Percentiles rank a stretch among this genome's conserved stretches.
Evolutionary conservation across 2,329 filamentous ascomycete genomes (phyloP).

Genomic region (Nemania serpens): DNA sequence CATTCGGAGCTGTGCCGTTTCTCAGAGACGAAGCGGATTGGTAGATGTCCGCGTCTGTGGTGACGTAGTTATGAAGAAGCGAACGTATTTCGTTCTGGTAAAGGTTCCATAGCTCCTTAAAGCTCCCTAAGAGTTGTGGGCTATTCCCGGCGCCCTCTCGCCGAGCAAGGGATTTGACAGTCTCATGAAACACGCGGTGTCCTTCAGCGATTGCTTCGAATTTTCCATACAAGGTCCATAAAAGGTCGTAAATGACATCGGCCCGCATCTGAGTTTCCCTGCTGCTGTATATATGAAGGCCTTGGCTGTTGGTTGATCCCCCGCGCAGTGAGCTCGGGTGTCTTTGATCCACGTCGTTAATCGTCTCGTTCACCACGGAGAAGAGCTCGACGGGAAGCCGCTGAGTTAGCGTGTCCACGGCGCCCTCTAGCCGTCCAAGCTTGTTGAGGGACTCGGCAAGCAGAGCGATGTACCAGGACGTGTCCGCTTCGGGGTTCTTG

Average conservation of each 20-base stretch:
- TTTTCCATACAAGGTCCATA: slow-evolving; percentile 92
- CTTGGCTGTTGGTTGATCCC: slow-evolving; percentile 56
- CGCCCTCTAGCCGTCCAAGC: slow-evolving; percentile 81
- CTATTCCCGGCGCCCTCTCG: slow-evolving; percentile 74
- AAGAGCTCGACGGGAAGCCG: slow-evolving; percentile 93
- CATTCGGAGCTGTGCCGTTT: slow-evolving; percentile 51
- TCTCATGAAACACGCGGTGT: slow-evolving; percentile 91
- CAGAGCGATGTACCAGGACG: slow-evolving; percentile 88
- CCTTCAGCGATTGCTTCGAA: slow-evolving; percentile 97
- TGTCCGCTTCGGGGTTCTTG: slow-evolving; percentile 93
- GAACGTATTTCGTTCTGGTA: slow-evolving; percentile 98
- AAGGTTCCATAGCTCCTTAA: slow-evolving; percentile 96
- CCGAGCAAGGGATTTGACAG: slow-evolving; percentile 82
- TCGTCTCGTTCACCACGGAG: slow-evolving; percentile 90
- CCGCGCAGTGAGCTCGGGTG: slow-evolving; percentile 81
- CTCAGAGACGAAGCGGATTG: slow-evolving; percentile 62
- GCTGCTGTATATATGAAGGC: slow-evolving; percentile 66
- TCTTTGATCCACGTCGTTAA: slow-evolving; percentile 88
- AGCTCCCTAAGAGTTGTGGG: slow-evolving; percentile 76
- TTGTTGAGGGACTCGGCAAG: slow-evolving; percentile 89
- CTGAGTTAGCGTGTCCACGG: slow-evolving; percentile 89
- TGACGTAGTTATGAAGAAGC: slow-evolving; percentile 92
- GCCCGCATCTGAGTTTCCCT: slow-evolving; percentile 77
- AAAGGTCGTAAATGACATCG: slow-evolving; percentile 85
- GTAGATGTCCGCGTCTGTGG: slow-evolving; percentile 81